Percentiles rank a stretch among this genome's conserved stretches.
Conservation (phyloP, 2,329 filamentous ascomycete species). For the Aureobasidium sp. region DNA sequence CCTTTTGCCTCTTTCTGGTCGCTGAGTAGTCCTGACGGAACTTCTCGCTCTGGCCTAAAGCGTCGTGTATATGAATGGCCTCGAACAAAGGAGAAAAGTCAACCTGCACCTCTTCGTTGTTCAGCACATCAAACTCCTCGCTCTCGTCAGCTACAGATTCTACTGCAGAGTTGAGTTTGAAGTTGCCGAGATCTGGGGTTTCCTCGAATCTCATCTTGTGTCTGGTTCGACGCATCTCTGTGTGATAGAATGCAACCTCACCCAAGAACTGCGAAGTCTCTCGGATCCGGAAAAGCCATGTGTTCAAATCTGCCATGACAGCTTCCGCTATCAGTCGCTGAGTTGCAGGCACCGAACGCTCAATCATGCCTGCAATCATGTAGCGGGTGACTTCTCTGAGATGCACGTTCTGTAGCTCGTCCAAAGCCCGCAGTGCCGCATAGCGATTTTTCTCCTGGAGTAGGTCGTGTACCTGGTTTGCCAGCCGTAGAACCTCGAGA, state of each 20-base stretch:
- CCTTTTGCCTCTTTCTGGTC: slow-evolving; percentile 83
- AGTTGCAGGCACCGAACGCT: slow-evolving; percentile 87
- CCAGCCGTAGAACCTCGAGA: slow-evolving; percentile 80
- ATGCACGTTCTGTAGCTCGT: slow-evolving; percentile 94
- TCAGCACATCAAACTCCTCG: slow-evolving; percentile 89
- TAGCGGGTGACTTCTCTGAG: slow-evolving; percentile 91
- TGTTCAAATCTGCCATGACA: slow-evolving; percentile 94
- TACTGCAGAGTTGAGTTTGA: slow-evolving; percentile 91
- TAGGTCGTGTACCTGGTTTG: slow-evolving; percentile 90
- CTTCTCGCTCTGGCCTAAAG: slow-evolving; percentile 82
- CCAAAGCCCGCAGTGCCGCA: slow-evolving; percentile 81
- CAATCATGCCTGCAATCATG: slow-evolving; percentile 89
- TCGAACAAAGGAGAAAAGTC: slow-evolving; percentile 94
- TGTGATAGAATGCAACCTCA: slow-evolving; percentile 95
- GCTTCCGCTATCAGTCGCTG: slow-evolving; percentile 91
- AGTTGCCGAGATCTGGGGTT: slow-evolving; percentile 65
- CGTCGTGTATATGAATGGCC: slow-evolving; percentile 92
- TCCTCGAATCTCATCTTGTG: slow-evolving; percentile 75
- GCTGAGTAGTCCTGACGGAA: slow-evolving; percentile 89
- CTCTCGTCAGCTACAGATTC: slow-evolving; percentile 91
- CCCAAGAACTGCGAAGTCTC: slow-evolving; percentile 95
- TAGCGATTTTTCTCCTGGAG: slow-evolving; percentile 93
- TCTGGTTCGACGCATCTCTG: slow-evolving; percentile 71
- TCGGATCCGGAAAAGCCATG: slow-evolving; percentile 89
- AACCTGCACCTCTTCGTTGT: slow-evolving; percentile 91